These are phyloP conservation scores for Paraglomus brasilianum DNA, from an alignment of 192 early-diverging fungal species.

Conservation along the genomic window DNA sequence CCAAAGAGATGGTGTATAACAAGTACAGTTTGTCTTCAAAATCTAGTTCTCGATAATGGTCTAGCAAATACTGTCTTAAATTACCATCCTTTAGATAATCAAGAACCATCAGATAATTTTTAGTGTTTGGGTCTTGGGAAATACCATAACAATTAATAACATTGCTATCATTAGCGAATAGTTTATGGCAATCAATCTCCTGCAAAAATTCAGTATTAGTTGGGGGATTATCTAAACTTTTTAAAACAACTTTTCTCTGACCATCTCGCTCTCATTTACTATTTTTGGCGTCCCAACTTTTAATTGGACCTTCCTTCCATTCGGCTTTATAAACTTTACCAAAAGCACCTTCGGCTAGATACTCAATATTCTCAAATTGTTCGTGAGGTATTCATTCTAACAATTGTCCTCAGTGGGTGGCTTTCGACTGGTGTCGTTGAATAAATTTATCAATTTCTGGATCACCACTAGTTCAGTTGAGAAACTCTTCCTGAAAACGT, in stretches of 20 bases:
- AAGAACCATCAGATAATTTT: conserved; percentile 1
- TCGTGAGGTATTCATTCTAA: conserved; percentile 11
- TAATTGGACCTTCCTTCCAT: conserved; percentile 15
- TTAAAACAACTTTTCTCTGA: too few species aligned
- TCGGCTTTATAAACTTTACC: conserved; percentile 9
- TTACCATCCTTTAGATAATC: conserved; percentile 1
- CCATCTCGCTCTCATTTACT: background rate
- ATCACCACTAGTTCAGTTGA: background rate
- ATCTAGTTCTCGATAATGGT: background rate
- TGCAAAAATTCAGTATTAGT: background rate
- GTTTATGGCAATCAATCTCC: background rate
- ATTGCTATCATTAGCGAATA: background rate
- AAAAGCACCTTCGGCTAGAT: background rate
- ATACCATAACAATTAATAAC: conserved; percentile 3
- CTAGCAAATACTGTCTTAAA: background rate
- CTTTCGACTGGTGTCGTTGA: background rate
- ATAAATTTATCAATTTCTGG: background rate
- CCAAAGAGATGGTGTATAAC: background rate
- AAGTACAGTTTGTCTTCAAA: background rate
- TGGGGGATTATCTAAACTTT: too few species aligned
- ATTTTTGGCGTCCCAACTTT: background rate
- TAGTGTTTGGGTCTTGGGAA: conserved; percentile 5
- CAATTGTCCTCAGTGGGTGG: background rate
- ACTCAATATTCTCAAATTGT: conserved; percentile 14
- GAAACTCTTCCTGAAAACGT: background rate